phyloP scores from a whole-genome alignment of 441 rosid genomes.

The Erysimum cheiri region DNA sequence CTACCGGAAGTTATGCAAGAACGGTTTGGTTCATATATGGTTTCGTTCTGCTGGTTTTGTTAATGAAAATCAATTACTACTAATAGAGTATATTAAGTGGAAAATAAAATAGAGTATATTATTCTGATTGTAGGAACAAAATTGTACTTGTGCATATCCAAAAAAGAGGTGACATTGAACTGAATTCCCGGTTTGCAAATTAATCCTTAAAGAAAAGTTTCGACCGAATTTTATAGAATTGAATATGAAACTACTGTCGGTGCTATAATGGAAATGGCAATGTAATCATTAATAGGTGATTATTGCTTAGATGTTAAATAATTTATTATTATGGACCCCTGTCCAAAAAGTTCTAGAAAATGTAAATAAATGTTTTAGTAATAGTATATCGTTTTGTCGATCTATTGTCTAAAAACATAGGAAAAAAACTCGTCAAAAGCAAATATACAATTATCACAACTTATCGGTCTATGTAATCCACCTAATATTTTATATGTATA shows the following conservation, averaged over 20 bases:
- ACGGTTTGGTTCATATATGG: neutral
- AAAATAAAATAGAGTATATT: neutral
- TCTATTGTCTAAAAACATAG: neutral
- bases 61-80: neutral
- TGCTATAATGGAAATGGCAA: conserved; percentile 43
- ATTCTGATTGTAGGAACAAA: neutral
- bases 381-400: neutral
- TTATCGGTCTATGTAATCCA: neutral
- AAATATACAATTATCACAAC: conserved; percentile 1
- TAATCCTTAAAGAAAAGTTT: neutral
- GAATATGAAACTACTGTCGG: conserved; percentile 32
- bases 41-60: neutral
- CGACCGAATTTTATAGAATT: neutral
- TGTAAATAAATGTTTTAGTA: conserved; percentile 2
- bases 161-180: neutral
- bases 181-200: conserved; percentile 1
- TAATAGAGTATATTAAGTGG: neutral
- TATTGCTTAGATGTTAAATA: conserved; percentile 33
- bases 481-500: neutral
- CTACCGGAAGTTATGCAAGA: neutral
- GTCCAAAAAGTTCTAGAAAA: conserved; percentile 1
- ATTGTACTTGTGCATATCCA: neutral
- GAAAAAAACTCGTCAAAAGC: neutral
- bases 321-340: conserved; percentile 34
- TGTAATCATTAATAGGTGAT: conserved; percentile 45